A percentile compares a stretch with the other conserved stretches of the same genome.
Conservation (phyloP, 306 rosid species). For the Clitoria ternatea region DNA sequence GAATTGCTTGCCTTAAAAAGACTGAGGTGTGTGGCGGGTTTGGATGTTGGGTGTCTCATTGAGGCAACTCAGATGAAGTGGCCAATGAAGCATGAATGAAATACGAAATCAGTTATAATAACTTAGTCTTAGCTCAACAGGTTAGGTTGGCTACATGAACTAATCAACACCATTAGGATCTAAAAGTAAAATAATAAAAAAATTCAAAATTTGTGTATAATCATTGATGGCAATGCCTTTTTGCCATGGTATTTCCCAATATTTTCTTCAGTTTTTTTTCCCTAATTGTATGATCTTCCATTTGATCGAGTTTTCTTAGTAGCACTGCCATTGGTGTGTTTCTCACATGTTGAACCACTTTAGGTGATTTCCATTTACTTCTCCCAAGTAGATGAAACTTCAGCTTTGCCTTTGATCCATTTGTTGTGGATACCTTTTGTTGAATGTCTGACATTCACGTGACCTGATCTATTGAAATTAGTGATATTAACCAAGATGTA, state of each 20-base stretch:
- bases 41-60: background rate
- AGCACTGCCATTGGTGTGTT: background rate
- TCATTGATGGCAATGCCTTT: background rate
- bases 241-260: background rate
- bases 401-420: background rate
- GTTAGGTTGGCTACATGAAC: background rate
- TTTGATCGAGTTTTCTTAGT: background rate
- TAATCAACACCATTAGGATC: background rate
- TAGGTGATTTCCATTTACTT: background rate
- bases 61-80: conserved; percentile 8
- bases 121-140: background rate
- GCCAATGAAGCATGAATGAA: background rate
- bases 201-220: background rate
- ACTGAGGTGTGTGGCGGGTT: background rate
- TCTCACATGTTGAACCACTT: background rate
- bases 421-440: background rate
- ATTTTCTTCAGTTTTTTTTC: background rate
- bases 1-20: background rate
- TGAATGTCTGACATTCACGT: background rate
- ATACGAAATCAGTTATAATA: background rate
- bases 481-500: no score
- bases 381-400: background rate
- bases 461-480: no score
- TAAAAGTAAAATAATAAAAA: background rate
- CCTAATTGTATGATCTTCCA: background rate